Conservation (phyloP, 164 flowering plant genomes). For the Vitis rotundifolia region DNA sequence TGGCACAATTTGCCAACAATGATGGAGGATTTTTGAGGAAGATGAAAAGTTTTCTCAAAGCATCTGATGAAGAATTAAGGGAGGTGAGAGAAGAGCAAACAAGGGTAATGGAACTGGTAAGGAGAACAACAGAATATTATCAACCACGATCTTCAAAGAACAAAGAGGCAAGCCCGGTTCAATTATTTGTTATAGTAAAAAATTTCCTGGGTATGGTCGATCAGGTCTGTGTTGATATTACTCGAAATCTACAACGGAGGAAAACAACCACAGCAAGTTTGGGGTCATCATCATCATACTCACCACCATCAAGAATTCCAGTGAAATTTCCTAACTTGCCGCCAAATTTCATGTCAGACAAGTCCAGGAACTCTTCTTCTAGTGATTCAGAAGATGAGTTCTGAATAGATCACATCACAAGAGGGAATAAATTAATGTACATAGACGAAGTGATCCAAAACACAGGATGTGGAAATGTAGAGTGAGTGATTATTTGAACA, state of each 20-base stretch:
- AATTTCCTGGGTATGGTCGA: slow-evolving; percentile 51
- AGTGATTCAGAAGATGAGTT: slow-evolving; percentile 25
- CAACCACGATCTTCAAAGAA: slow-evolving; percentile 35
- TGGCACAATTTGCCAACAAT: slow-evolving; percentile 12
- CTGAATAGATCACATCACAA: background rate
- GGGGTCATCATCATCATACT: slow-evolving; percentile 13
- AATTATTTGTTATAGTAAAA: slow-evolving; percentile 36
- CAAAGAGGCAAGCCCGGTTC: slow-evolving; percentile 25
- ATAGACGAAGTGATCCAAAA: background rate
- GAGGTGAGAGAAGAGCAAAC: slow-evolving; percentile 27
- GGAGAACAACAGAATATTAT: slow-evolving; percentile 44
- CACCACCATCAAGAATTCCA: slow-evolving; percentile 6
- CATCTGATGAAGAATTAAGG: slow-evolving; percentile 30
- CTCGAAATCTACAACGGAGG: slow-evolving; percentile 35
- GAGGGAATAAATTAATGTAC: background rate
- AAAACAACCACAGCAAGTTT: slow-evolving; percentile 4
- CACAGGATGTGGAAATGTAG: no score
- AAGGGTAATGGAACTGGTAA: slow-evolving; percentile 36
- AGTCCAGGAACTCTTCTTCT: slow-evolving; percentile 21
- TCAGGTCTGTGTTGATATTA: slow-evolving; percentile 37
- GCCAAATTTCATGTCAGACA: slow-evolving; percentile 28
- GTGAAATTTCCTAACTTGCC: slow-evolving; percentile 39
- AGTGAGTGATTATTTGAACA: no score
- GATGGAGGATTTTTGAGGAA: slow-evolving; percentile 28
- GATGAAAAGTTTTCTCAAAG: slow-evolving; percentile 29